Evolutionary conservation across 2,329 filamentous ascomycete species (phyloP).

Genomic region (Phialemonium atrogriseum): DNA sequence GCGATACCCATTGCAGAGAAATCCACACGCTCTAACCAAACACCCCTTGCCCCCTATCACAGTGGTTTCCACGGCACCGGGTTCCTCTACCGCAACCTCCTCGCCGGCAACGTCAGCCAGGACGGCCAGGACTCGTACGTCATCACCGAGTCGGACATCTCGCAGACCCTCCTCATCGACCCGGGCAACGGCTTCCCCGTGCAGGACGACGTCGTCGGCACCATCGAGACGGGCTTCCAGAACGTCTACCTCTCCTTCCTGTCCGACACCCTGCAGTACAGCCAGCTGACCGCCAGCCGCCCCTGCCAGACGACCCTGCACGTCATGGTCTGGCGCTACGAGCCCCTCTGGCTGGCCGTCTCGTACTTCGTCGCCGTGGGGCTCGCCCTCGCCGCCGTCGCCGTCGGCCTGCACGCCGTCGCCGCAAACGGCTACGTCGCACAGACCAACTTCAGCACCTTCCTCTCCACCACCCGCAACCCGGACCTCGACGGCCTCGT

Average conservation of each 20-base stretch:
- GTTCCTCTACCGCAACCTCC: conserved; percentile 6
- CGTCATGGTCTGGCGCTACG: conserved; percentile 10
- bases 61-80: conserved; percentile 9
- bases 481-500: conserved; percentile 7
- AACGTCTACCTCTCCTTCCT: conserved; percentile 9
- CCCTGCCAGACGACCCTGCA: conserved; percentile 3
- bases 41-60: not conserved
- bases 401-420: conserved; percentile 7
- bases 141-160: conserved; percentile 4
- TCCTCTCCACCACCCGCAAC: conserved; percentile 7
- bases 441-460: conserved; percentile 7
- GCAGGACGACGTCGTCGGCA: conserved; percentile 3
- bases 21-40: no score
- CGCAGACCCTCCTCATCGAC: conserved; percentile 7
- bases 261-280: conserved; percentile 6
- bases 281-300: not conserved
- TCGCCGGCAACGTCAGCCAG: conserved; percentile 8
- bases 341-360: conserved; percentile 8
- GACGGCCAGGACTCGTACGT: conserved; percentile 3
- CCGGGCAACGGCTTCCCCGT: conserved; percentile 3
- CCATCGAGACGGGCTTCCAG: conserved; percentile 5
- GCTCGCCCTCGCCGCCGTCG: conserved; percentile 5
- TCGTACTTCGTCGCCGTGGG: conserved; percentile 9
- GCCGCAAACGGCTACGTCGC: conserved; percentile 7
- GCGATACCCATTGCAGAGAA: no score